Evolutionary conservation across 2,329 filamentous ascomycete species (phyloP), one percentile per base, ranked within the genome.

Genomic region (Colletotrichum noveboracense): DNA sequence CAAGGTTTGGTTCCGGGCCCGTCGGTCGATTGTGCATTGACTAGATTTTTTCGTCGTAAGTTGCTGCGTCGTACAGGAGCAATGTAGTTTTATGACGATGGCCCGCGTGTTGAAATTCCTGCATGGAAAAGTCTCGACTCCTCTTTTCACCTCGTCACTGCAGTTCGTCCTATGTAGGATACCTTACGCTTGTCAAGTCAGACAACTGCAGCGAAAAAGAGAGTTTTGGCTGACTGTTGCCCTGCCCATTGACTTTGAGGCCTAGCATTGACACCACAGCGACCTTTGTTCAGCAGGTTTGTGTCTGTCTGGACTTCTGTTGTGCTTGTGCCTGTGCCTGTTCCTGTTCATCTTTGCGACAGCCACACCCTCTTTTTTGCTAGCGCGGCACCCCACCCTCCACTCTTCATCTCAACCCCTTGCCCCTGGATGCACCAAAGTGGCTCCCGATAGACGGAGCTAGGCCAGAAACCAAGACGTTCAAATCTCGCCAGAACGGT

Each of bases 401-500:
- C 73, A 75, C 73, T 65, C 43, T 32, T 75, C 43, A 73, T 75
- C 64, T 75, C 58, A 67, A 34, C 58, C 64, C 72, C 73, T 66
- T 73, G 43, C 73, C 73, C 74, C 74, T 75, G 74, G 74, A 64
- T 66, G 71, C 71, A 66, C 71, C 60, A 76, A 75, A 66, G 71
- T 75, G 74, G 74, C 48, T 76, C 71, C 71, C 61, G 74, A 74
- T 70, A 61, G 71, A 56, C 60, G 52, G 36, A 75, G 74, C 74
- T 76, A 76, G 24, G 43, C 71, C 61, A 74, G 72, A 74, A 80
- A 78, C 75, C 78, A 80, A 79, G 78, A 79, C 78, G 75, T 69
- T 79, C 79, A 78, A 80, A 80, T 80, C 77, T 79, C 79, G 80
- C 78, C 69, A 77, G 71, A 74, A n/a, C 58, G 70, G 74, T 73